Percentiles rank a stretch among this genome's conserved stretches.
Conservation (phyloP, 1,139 yeast genomes). For the Pichia sp. region DNA sequence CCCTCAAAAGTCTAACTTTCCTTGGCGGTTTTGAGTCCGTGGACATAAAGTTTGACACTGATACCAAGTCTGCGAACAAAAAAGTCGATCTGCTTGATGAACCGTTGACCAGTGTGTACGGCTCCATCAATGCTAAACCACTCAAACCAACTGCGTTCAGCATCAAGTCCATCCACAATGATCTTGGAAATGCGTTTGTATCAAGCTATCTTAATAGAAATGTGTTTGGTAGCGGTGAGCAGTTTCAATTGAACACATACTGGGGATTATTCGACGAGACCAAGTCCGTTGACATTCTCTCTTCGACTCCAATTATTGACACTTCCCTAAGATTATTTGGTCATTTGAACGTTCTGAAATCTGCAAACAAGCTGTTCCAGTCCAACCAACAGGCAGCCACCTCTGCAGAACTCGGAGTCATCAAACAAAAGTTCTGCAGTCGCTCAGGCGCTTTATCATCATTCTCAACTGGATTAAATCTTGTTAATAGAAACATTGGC, state of each 20-base stretch:
- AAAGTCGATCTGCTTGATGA: constrained; percentile 10
- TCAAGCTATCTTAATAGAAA: constrained; percentile 28
- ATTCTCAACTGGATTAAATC: constrained; percentile 37
- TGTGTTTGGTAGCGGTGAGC: constrained; percentile 32
- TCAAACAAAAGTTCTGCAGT: constrained; percentile 22
- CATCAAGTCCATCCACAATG: constrained; percentile 26
- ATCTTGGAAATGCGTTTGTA: constrained; percentile 26
- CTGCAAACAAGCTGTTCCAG: constrained; percentile 24
- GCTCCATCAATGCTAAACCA: constrained; percentile 24
- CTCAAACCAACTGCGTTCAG: constrained; percentile 20
- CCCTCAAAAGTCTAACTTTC: constrained; percentile 28
- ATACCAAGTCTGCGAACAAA: constrained; percentile 14
- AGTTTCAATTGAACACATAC: constrained; percentile 20
- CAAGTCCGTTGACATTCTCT: constrained; percentile 22
- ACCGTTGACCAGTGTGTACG: constrained; percentile 23
- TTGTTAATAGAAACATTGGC: constrained; percentile 41
- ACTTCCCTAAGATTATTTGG: constrained; percentile 29
- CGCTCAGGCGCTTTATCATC: constrained; percentile 15
- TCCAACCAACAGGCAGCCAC: constrained; percentile 27
- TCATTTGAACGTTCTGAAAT: constrained; percentile 22
- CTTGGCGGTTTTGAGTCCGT: constrained; percentile 46
- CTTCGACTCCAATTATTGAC: constrained; percentile 30
- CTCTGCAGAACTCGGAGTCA: constrained; percentile 44
- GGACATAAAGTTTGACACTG: constrained; percentile 30
- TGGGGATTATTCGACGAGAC: constrained; percentile 21